These are phyloP conservation scores for Neofusicoccum cordaticola DNA, from an alignment of 2,329 filamentous ascomycete genomes.

Conservation along the genomic window DNA sequence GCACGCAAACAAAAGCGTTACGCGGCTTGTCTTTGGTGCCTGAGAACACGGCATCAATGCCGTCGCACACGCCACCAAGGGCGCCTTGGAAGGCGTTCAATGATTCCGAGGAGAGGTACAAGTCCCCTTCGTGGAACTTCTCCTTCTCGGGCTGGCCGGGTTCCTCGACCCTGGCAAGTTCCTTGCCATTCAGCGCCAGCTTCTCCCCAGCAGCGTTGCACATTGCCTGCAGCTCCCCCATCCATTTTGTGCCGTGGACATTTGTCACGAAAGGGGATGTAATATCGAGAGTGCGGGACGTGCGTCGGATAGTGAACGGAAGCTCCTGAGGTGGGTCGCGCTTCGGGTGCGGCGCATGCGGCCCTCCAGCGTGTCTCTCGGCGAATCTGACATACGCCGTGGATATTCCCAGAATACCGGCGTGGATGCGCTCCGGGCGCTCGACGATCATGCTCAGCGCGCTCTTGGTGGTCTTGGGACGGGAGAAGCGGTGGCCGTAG, in stretches of 20 bases:
- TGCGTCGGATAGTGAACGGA: constrained; percentile 84
- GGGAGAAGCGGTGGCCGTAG: constrained; percentile 88
- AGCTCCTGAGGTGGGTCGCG: constrained; percentile 58
- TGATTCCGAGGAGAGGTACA: constrained; percentile 87
- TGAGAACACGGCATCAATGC: constrained; percentile 79
- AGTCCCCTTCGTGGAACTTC: constrained; percentile 79
- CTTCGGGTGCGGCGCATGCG: constrained; percentile 64
- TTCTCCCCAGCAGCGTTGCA: constrained; percentile 77
- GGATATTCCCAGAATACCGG: constrained; percentile 76
- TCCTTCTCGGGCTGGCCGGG: constrained; percentile 55
- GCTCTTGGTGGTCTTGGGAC: constrained; percentile 71
- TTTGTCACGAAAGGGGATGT: constrained; percentile 77
- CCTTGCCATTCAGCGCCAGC: constrained; percentile 72
- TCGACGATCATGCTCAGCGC: constrained; percentile 83
- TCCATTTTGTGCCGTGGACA: constrained; percentile 89
- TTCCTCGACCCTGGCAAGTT: constrained; percentile 59
- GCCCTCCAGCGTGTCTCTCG: constrained; percentile 70
- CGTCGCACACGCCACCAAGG: constrained; percentile 88
- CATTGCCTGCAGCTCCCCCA: constrained; percentile 84
- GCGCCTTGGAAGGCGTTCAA: constrained; percentile 85
- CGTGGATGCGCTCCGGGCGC: constrained; percentile 84
- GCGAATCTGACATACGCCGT: constrained; percentile 89
- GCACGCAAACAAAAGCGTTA: constrained; percentile 85
- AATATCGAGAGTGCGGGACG: constrained; percentile 67
- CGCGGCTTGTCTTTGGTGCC: constrained; percentile 53